These are phyloP conservation scores for Sonneratia alba DNA, from an alignment of 345 rosid genomes.

Conservation along the genomic window DNA sequence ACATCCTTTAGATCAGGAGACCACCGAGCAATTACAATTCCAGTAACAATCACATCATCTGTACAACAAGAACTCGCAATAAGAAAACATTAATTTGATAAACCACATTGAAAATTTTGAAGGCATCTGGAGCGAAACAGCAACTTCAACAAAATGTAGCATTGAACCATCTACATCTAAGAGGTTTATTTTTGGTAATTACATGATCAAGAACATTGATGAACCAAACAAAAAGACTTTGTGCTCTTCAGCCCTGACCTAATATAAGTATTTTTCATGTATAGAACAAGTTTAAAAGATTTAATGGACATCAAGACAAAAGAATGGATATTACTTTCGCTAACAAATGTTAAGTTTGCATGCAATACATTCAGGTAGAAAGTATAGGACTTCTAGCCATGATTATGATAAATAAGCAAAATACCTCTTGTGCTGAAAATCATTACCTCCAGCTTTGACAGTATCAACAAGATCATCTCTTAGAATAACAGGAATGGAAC, in stretches of 20 bases:
- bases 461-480: constrained; percentile 93
- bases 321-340: neutral
- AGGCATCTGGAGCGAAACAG: neutral
- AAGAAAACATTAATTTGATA: neutral
- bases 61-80: constrained; percentile 11
- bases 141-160: neutral
- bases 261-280: neutral
- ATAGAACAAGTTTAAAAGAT: neutral
- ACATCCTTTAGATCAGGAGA: constrained; percentile 88
- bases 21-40: constrained; percentile 87
- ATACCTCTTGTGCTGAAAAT: constrained; percentile 8
- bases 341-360: neutral
- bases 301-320: neutral
- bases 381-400: neutral
- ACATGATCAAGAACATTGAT: neutral
- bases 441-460: constrained; percentile 91
- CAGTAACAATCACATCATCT: constrained; percentile 88
- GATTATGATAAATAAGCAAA: constrained; percentile 3
- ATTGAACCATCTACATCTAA: neutral
- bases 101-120: neutral
- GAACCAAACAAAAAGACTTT: neutral
- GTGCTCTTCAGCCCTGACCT: neutral
- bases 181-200: neutral
- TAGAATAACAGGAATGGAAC: constrained; percentile 66
- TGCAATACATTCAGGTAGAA: neutral